Evolutionary conservation across 2,329 filamentous ascomycete genomes (phyloP), one percentile per base, ranked within the genome.

Genomic region (Clarireedia monteithiana): DNA sequence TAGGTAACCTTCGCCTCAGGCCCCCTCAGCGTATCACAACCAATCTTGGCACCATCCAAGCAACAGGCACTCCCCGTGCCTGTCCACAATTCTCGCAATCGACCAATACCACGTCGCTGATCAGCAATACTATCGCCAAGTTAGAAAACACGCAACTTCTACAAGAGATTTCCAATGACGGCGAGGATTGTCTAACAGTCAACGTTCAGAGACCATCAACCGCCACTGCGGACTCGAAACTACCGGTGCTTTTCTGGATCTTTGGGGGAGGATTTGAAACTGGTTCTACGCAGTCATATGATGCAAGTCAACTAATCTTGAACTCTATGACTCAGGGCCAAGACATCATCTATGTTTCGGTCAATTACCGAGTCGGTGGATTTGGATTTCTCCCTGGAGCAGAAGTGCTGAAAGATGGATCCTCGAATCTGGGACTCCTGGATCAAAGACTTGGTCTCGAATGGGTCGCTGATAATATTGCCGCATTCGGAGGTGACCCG

Each of bases 391-490:
- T 91, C 67, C 78, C 82, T 0, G 86, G 86, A 6, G 79, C 79
- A 52, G 85, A 90, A 67, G 76, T 90, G 44, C 73, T 85, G 4
- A 74, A 75, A 5, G 85, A 89, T 59, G 85, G 86, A 1, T 78
- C 83, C 2, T 71, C 84, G 3, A 92, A 91, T 66, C 69, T 89
- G 4, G 88, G 88, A 3, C 76, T 89, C 2, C 74, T 87, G 0
- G 88, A 92, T 64, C 87, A 91, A 64, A 77, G 86, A 36, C 75
- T 87, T 60, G 88, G 80, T 0, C 74, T 92, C 5, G 72, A 91
- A 67, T 92, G 88, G 53, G 80, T 89, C 1, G 82, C 85, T 7
- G 86, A 89, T 63, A 89, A 91, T 62, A 89, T 92, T 56, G 82
- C 74, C 1, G 76, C 81, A 0, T 95, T 94, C 66, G 89, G 89